Evolutionary conservation across 2,329 filamentous ascomycete genomes (phyloP).

Genomic region (Alternaria sp.): DNA sequence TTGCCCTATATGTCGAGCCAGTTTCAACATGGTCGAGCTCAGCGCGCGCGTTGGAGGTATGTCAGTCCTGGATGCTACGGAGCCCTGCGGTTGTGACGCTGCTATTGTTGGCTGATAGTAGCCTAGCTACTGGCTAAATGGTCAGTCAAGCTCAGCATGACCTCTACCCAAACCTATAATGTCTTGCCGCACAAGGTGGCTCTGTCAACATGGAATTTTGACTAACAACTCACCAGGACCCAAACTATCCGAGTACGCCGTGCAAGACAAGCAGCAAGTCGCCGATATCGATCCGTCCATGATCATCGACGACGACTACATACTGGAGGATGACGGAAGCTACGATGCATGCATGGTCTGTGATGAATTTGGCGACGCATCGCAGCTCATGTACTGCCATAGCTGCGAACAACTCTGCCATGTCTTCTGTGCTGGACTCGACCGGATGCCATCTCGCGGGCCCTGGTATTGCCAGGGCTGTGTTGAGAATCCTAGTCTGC

Average conservation of each 20-base stretch:
- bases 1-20: constrained; percentile 93
- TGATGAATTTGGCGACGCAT: constrained; percentile 78
- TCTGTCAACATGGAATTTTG: not conserved
- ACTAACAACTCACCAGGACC: constrained; percentile 52
- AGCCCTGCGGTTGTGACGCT: constrained; percentile 21
- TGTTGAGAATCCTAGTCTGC: constrained; percentile 48
- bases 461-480: constrained; percentile 94
- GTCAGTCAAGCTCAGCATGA: constrained; percentile 38
- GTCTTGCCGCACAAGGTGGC: constrained; percentile 6
- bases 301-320: constrained; percentile 74
- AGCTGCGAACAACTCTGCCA: constrained; percentile 90
- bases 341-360: constrained; percentile 82
- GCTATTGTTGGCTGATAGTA: constrained; percentile 25
- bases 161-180: constrained; percentile 15
- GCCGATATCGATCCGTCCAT: constrained; percentile 86
- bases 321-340: constrained; percentile 50
- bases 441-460: constrained; percentile 71
- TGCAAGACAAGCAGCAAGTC: constrained; percentile 86
- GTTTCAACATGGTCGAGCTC: constrained; percentile 89
- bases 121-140: constrained; percentile 34
- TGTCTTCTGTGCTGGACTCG: constrained; percentile 86
- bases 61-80: constrained; percentile 28
- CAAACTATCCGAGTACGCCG: constrained; percentile 65
- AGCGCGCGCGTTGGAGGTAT: constrained; percentile 79
- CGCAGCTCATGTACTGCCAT: constrained; percentile 87